phyloP scores from a whole-genome alignment of 2,329 filamentous ascomycete species.

The Acrodontium crateriforme region DNA sequence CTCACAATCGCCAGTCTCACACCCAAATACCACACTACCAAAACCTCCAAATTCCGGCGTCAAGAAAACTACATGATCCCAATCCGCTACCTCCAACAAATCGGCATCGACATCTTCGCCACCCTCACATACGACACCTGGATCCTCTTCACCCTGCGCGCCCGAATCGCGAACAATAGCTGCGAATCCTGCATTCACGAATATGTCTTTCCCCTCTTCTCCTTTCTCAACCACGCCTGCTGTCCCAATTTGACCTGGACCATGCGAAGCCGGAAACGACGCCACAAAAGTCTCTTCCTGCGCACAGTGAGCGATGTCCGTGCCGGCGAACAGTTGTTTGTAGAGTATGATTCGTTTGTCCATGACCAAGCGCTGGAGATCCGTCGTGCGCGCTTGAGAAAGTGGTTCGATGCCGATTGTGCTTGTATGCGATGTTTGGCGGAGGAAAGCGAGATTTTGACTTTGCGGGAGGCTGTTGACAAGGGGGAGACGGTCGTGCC shows the following conservation, averaged over 20 bases:
- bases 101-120: conserved; percentile 63
- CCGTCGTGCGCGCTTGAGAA: conserved; percentile 9
- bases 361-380: conserved; percentile 6
- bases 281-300: conserved; percentile 10
- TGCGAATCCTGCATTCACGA: conserved; percentile 40
- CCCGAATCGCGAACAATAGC: conserved; percentile 78
- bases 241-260: conserved; percentile 86
- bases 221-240: conserved; percentile 87
- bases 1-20: conserved; percentile 14
- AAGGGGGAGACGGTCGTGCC: conserved; percentile 1
- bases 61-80: conserved; percentile 56
- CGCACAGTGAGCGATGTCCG: conserved; percentile 5
- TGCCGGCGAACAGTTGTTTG: conserved; percentile 18
- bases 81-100: conserved; percentile 60
- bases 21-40: conserved; percentile 13
- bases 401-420: conserved; percentile 17
- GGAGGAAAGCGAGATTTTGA: conserved; percentile 8
- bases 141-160: conserved; percentile 79
- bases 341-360: conserved; percentile 16
- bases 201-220: conserved; percentile 74
- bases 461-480: background rate
- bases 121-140: conserved; percentile 52
- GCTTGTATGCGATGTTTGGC: conserved; percentile 14
- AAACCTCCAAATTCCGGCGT: too few relatives aligned
- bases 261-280: conserved; percentile 4